Evolutionary conservation across 306 rosid species (phyloP).

Genomic region (Begonia masoniana): DNA sequence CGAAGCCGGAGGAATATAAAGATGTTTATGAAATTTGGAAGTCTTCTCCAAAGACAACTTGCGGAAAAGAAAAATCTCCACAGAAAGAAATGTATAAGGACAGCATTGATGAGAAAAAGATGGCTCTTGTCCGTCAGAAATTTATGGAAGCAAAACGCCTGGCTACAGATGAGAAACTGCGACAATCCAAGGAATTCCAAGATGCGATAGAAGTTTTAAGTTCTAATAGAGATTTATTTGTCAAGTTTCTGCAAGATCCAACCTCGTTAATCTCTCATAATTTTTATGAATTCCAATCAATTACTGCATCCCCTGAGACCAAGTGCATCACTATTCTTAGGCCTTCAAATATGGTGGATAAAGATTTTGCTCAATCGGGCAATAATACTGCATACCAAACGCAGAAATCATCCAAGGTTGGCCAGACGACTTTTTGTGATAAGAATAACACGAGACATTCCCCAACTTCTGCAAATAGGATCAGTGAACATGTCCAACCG

Average conservation of each 20-base stretch:
- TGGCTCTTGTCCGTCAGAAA: slow-evolving; percentile 66
- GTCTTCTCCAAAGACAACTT: slow-evolving; percentile 40
- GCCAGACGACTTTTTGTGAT: slow-evolving; percentile 38
- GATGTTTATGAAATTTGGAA: slow-evolving; percentile 64
- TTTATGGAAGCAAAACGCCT: slow-evolving; percentile 55
- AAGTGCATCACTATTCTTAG: slow-evolving; percentile 69
- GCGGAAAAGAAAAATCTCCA: slow-evolving; percentile 40
- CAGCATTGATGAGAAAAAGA: slow-evolving; percentile 34
- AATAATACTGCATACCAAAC: slow-evolving; percentile 28
- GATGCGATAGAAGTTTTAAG: slow-evolving; percentile 78
- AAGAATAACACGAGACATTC: slow-evolving; percentile 24
- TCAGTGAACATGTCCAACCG: slow-evolving; percentile 51
- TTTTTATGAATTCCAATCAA: slow-evolving; percentile 37
- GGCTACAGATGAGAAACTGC: slow-evolving; percentile 52
- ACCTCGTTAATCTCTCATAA: slow-evolving; percentile 38
- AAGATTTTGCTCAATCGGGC: slow-evolving; percentile 25
- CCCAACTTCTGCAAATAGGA: slow-evolving; percentile 24
- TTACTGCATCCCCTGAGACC: slow-evolving; percentile 37
- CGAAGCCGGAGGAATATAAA: slow-evolving; percentile 30
- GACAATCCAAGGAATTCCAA: slow-evolving; percentile 58
- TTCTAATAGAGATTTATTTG: slow-evolving; percentile 60
- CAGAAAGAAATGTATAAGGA: slow-evolving; percentile 47
- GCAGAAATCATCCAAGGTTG: slow-evolving; percentile 25
- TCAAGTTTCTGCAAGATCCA: slow-evolving; percentile 54
- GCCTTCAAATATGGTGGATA: slow-evolving; percentile 64